A percentile compares a stretch with the other conserved stretches of the same genome.
Conservation (phyloP, 2,329 filamentous ascomycete genomes). For the Colletotrichum navitas region DNA sequence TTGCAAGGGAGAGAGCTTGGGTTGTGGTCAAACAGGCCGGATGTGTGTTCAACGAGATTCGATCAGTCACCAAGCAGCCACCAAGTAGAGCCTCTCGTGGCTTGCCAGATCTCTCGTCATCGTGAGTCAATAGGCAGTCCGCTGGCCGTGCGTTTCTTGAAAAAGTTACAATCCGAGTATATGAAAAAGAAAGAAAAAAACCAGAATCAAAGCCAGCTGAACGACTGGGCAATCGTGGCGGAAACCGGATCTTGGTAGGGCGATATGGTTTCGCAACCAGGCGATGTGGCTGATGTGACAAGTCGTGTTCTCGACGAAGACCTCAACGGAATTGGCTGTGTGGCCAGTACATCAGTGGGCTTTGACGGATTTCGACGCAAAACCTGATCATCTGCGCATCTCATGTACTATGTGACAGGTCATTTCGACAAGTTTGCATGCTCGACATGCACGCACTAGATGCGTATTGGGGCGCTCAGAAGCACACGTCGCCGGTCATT, state of each 20-base stretch:
- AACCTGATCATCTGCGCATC: slow-evolving; percentile 33
- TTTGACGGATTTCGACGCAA: slow-evolving; percentile 17
- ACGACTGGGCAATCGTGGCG: slow-evolving; percentile 4
- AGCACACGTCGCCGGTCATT: neutral
- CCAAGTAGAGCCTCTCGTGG: neutral
- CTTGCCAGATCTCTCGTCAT: slow-evolving; percentile 1
- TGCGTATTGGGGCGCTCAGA: neutral
- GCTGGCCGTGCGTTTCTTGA: slow-evolving; percentile 2
- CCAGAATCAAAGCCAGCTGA: neutral
- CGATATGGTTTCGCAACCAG: slow-evolving; percentile 8
- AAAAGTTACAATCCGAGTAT: neutral
- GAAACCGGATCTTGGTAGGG: slow-evolving; percentile 6
- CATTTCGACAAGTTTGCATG: slow-evolving; percentile 29
- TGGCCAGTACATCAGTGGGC: slow-evolving; percentile 1
- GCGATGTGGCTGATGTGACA: slow-evolving; percentile 27
- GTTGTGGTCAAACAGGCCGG: neutral
- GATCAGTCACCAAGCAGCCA: neutral
- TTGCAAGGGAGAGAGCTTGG: neutral
- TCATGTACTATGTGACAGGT: slow-evolving; percentile 31
- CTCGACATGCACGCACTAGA: slow-evolving; percentile 6
- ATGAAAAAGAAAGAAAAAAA: neutral
- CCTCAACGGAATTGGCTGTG: slow-evolving; percentile 16
- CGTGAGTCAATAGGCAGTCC: slow-evolving; percentile 1
- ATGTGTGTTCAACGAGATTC: neutral
- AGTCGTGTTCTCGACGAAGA: slow-evolving; percentile 17